Evolutionary conservation across 306 rosid species (phyloP), one percentile per base, ranked within the genome.

Genomic region (Trifolium fragiferum): DNA sequence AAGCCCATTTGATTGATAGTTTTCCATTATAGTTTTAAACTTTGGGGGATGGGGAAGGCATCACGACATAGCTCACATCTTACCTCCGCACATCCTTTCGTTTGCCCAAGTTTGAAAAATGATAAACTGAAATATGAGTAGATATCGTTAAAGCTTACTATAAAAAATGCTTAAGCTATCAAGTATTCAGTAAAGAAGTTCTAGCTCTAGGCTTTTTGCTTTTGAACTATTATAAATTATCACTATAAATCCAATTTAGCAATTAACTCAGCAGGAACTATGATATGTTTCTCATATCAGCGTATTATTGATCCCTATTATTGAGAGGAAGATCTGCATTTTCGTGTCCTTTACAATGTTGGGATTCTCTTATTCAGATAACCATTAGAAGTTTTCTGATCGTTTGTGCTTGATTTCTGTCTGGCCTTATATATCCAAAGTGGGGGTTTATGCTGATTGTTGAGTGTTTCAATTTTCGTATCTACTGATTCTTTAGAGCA

Each of bases 401-500:
- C 1, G 8, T 11, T 18, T 11, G 66, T 14, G 16, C 53, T 49
- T 37, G 66, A 64, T 63, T 55, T 76, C 66, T 72, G 10, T 46
- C 59, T 47, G 50, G 68, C 49, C 54, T 41, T 59, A 16, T 47
- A 51, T 49, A 37, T 11, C 53, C 16, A 54, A 27, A 32, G 55
- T 20, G 60, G n/a, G 54, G 66, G n/a, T 60, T 69, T 59, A 10
- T 66, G 35, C 12, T 44, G 50, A 40, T 20, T 49, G 49, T 69
- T 64, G 63, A 74, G 49, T 38, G 30, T 60, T 54, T 63, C 78
- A 57, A 57, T 57, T 4, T 57, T 23, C 10, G n/a, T 63, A 5
- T 69, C 43, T 38, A 44, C 15, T 67, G 13, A 50, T 55, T 64
- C 82, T 41, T 68, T 16, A 62, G 57, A 47, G 57, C 69, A 73